These are phyloP conservation scores for Leishmania guyanensis DNA, from an alignment of 208 protist species.

Conservation along the genomic window DNA sequence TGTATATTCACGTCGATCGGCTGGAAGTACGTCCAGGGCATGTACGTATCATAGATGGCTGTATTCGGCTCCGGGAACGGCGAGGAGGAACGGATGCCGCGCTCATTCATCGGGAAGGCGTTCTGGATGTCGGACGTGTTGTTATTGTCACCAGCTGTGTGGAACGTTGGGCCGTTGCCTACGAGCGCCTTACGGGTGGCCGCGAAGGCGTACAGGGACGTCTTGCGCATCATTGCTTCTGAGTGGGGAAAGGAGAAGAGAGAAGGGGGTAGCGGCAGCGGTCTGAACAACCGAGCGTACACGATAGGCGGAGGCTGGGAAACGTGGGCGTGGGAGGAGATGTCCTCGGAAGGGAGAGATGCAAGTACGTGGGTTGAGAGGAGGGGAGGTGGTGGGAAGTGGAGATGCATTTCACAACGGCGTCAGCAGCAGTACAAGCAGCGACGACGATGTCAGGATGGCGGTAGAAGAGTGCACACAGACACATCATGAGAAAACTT, in stretches of 20 bases:
- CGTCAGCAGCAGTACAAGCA: background rate
- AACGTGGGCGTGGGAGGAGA: slow-evolving; percentile 7
- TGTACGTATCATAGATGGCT: slow-evolving; percentile 89
- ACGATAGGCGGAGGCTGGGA: background rate
- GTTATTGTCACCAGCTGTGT: slow-evolving; percentile 85
- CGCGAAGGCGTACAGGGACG: slow-evolving; percentile 63
- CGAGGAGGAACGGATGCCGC: slow-evolving; percentile 87
- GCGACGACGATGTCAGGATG: background rate
- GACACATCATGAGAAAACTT: background rate
- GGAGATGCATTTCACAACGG: background rate
- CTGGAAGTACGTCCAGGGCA: slow-evolving; percentile 92
- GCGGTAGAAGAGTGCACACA: background rate
- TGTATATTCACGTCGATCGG: slow-evolving; percentile 87
- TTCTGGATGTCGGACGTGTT: slow-evolving; percentile 85
- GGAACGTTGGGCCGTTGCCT: slow-evolving; percentile 89
- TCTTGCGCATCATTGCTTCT: slow-evolving; percentile 76
- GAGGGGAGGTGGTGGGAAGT: background rate
- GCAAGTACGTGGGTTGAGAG: background rate
- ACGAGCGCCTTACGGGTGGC: slow-evolving; percentile 75
- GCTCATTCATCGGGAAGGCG: slow-evolving; percentile 81
- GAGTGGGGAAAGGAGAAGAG: background rate
- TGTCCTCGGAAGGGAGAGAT: background rate
- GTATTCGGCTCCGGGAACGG: slow-evolving; percentile 91
- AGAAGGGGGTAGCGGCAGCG: background rate
- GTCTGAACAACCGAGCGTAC: background rate